Evolutionary conservation across 2,329 filamentous ascomycete genomes (phyloP).

Genomic region (Fusarium proliferatum): DNA sequence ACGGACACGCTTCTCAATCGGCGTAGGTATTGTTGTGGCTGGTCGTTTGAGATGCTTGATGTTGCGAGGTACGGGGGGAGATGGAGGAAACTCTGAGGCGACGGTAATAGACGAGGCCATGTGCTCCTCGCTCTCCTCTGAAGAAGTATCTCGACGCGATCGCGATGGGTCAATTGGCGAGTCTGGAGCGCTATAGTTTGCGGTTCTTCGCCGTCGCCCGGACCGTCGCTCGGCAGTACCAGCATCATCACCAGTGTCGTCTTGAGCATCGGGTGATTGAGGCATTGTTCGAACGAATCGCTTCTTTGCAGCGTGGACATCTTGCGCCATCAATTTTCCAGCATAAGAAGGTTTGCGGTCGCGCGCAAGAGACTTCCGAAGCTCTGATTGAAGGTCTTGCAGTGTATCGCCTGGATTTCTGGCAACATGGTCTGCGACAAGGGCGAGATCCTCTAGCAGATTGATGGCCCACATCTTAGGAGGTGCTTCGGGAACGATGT

Average conservation of each 20-base stretch:
- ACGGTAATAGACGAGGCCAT: constrained; percentile 45
- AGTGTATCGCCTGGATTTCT: constrained; percentile 40
- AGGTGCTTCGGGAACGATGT: constrained; percentile 45
- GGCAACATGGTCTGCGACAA: constrained; percentile 45
- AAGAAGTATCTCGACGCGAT: constrained; percentile 36
- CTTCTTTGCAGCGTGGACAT: constrained; percentile 46
- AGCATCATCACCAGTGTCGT: constrained; percentile 33
- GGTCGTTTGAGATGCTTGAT: constrained; percentile 40
- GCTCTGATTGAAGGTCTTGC: constrained; percentile 43
- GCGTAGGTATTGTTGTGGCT: constrained; percentile 29
- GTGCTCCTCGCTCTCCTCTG: constrained; percentile 42
- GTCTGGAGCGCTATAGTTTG: constrained; percentile 36
- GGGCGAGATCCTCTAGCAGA: constrained; percentile 44
- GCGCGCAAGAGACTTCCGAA: constrained; percentile 44
- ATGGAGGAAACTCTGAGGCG: constrained; percentile 42
- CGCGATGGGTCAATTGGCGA: constrained; percentile 32
- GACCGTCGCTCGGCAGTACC: constrained; percentile 38
- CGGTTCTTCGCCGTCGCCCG: constrained; percentile 33
- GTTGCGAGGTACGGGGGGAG: constrained; percentile 40
- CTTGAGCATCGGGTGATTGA: constrained; percentile 39
- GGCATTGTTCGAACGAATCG: constrained; percentile 40
- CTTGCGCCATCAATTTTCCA: constrained; percentile 45
- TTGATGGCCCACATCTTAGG: constrained; percentile 47
- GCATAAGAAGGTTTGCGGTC: constrained; percentile 46
- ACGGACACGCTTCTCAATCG: constrained; percentile 41